These are phyloP conservation scores for Peronospora destructor DNA, from an alignment of 352 stramenopile genomes.

Conservation along the genomic window DNA sequence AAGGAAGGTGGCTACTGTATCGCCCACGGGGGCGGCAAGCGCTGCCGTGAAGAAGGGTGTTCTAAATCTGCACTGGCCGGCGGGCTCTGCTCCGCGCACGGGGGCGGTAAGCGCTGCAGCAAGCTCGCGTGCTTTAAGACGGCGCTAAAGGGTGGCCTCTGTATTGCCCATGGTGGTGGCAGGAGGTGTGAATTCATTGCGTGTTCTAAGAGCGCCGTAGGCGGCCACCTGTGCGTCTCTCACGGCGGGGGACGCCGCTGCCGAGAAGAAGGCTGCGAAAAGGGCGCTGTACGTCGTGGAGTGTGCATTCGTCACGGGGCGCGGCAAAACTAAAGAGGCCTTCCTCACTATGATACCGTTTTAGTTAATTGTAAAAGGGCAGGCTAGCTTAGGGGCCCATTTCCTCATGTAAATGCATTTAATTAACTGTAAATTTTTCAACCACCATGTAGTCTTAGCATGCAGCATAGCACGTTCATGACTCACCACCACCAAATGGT, in stretches of 20 bases:
- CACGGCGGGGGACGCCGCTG: slow-evolving; percentile 60
- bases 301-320: slow-evolving; percentile 67
- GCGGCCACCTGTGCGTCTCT: slow-evolving; percentile 52
- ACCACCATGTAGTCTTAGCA: neutral
- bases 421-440: slow-evolving; percentile 2
- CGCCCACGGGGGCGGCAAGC: slow-evolving; percentile 51
- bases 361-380: slow-evolving; percentile 20
- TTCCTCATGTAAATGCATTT: slow-evolving; percentile 26
- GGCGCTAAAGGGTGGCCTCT: slow-evolving; percentile 53
- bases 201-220: slow-evolving; percentile 57
- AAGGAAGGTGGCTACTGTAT: slow-evolving; percentile 69
- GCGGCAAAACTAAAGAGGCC: slow-evolving; percentile 21
- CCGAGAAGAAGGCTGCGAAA: slow-evolving; percentile 49
- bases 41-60: slow-evolving; percentile 42
- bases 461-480: slow-evolving; percentile 1
- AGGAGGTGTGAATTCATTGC: slow-evolving; percentile 40
- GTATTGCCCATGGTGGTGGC: slow-evolving; percentile 59
- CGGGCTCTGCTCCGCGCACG: slow-evolving; percentile 61
- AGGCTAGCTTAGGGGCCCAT: slow-evolving; percentile 11
- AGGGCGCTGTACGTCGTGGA: slow-evolving; percentile 59
- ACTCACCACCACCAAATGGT: neutral
- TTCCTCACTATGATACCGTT: neutral
- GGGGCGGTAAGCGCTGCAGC: slow-evolving; percentile 54
- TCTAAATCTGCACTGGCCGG: slow-evolving; percentile 59
- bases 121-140: slow-evolving; percentile 49